Conservation (phyloP, 2,329 filamentous ascomycete genomes). For the Balansia obtecta region DNA sequence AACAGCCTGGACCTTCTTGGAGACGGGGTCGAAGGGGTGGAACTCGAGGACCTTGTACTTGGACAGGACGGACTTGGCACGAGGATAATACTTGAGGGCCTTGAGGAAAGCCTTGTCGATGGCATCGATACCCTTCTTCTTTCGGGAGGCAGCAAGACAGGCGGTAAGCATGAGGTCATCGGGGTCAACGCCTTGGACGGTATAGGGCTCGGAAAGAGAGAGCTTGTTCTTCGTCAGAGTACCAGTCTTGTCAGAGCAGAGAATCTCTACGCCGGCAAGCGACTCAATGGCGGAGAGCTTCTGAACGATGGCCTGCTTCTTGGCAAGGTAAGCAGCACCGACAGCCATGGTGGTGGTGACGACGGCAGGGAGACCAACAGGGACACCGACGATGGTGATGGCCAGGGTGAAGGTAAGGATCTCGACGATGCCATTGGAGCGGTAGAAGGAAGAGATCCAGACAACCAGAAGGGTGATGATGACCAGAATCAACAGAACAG, state of each 20-base stretch:
- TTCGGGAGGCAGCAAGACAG: slow-evolving; percentile 78
- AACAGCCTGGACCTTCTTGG: slow-evolving; percentile 79
- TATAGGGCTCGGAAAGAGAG: slow-evolving; percentile 74
- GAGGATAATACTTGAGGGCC: slow-evolving; percentile 68
- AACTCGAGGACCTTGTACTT: slow-evolving; percentile 81
- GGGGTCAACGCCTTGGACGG: slow-evolving; percentile 66
- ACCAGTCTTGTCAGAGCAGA: slow-evolving; percentile 76
- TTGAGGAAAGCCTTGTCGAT: slow-evolving; percentile 94
- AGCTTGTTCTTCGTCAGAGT: slow-evolving; percentile 93
- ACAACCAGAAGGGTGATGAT: slow-evolving; percentile 69
- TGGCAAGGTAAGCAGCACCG: slow-evolving; percentile 80
- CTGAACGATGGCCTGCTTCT: slow-evolving; percentile 88
- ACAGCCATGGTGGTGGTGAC: slow-evolving; percentile 94
- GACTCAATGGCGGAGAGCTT: slow-evolving; percentile 89
- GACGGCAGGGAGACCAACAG: slow-evolving; percentile 84
- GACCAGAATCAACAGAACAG: slow-evolving; percentile 66
- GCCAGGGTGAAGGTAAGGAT: slow-evolving; percentile 80
- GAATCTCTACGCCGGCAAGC: slow-evolving; percentile 82
- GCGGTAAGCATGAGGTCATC: slow-evolving; percentile 89
- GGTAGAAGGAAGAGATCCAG: slow-evolving; percentile 82
- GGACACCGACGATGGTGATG: slow-evolving; percentile 85
- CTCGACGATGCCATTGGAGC: slow-evolving; percentile 64
- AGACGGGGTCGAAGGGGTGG: slow-evolving; percentile 82
- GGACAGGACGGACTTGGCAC: slow-evolving; percentile 65
- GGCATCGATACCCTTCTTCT: slow-evolving; percentile 91